phyloP scores from a whole-genome alignment of 2,329 filamentous ascomycete genomes.

The Mollisia scopiformis region DNA sequence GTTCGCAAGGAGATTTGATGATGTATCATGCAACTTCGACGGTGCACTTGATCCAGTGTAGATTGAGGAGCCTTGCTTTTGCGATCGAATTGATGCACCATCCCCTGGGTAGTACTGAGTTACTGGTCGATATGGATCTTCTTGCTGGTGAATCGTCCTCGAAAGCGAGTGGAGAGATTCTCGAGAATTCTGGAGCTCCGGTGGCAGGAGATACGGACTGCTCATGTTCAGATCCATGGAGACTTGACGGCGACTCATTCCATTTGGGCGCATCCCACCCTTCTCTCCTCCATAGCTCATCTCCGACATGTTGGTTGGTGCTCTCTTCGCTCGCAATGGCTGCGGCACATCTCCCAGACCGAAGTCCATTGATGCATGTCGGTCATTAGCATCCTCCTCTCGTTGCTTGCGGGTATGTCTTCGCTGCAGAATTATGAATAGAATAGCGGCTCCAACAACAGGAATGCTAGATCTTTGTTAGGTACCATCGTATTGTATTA shows the following conservation, averaged over 20 bases:
- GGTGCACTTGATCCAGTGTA: constrained; percentile 46
- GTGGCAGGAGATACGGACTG: constrained; percentile 93
- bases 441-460: constrained; percentile 64
- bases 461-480: constrained; percentile 65
- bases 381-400: constrained; percentile 81
- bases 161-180: constrained; percentile 89
- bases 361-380: constrained; percentile 91
- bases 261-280: too few species aligned
- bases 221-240: constrained; percentile 71
- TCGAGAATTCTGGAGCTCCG: constrained; percentile 74
- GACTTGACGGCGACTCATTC: constrained; percentile 52
- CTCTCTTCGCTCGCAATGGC: constrained; percentile 24
- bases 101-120: constrained; percentile 60
- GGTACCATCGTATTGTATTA: background rate
- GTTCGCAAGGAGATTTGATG: constrained; percentile 31
- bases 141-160: constrained; percentile 70
- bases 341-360: constrained; percentile 65
- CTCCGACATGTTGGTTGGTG: background rate
- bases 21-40: constrained; percentile 29
- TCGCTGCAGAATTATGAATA: constrained; percentile 78
- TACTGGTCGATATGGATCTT: constrained; percentile 82
- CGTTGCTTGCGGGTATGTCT: constrained; percentile 72
- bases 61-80: constrained; percentile 49
- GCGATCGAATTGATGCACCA: constrained; percentile 57
- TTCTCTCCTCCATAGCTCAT: constrained; percentile 26